These are phyloP conservation scores for Mycosarcoma maydis DNA, from an alignment of 1,284 basidiomycete species.

Conservation along the genomic window DNA sequence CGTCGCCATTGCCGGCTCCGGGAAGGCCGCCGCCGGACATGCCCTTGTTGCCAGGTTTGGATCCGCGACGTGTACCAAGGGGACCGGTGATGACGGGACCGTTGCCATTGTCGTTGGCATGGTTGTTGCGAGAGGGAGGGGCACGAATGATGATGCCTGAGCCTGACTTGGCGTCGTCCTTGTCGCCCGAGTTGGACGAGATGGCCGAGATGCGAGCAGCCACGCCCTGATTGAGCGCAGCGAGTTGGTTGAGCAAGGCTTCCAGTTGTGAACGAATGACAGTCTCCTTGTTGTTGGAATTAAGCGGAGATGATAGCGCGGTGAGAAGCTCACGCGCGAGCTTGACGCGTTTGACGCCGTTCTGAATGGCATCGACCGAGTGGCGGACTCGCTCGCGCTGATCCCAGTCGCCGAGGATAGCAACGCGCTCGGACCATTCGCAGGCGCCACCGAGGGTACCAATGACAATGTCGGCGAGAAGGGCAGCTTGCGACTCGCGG, in stretches of 20 bases:
- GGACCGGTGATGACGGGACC: conserved; percentile 43
- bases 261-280: conserved; percentile 63
- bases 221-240: conserved; percentile 57
- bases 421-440: conserved; percentile 61
- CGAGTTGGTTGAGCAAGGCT: conserved; percentile 58
- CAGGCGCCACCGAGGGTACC: conserved; percentile 64
- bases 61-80: conserved; percentile 33
- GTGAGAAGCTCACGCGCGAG: conserved; percentile 58
- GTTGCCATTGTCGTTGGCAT: conserved; percentile 35
- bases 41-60: conserved; percentile 28
- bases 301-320: conserved; percentile 57
- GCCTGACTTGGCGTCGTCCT: conserved; percentile 33
- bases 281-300: conserved; percentile 52
- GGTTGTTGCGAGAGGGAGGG: conserved; percentile 41
- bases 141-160: conserved; percentile 56
- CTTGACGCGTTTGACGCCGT: conserved; percentile 56
- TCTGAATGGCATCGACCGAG: conserved; percentile 50
- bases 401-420: conserved; percentile 59
- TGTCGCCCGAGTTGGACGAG: conserved; percentile 30
- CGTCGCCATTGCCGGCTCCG: conserved; percentile 38
- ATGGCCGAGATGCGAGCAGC: conserved; percentile 56
- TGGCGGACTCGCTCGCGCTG: conserved; percentile 52
- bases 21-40: conserved; percentile 24
- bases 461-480: conserved; percentile 62
- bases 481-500: conserved; percentile 47